phyloP scores from a whole-genome alignment of 495 filamentous ascomycete genomes.

The Trichoderma erinaceum region DNA sequence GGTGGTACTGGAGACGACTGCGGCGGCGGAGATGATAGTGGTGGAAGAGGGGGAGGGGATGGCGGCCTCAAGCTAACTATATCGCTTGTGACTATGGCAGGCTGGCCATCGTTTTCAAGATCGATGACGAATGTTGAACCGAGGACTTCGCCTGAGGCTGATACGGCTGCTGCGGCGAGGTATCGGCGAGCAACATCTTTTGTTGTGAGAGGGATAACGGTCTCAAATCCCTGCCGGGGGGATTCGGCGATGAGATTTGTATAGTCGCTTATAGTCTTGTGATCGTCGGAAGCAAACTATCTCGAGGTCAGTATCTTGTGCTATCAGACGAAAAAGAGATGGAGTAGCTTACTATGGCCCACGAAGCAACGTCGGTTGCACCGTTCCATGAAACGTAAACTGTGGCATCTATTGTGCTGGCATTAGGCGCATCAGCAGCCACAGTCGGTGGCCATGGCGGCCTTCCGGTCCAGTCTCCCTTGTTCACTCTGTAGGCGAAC shows the following conservation, averaged over 20 bases:
- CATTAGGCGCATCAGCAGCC: slow-evolving; percentile 11
- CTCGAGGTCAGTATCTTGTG: background rate
- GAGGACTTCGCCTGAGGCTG: slow-evolving; percentile 16
- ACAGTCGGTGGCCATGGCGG: slow-evolving; percentile 22
- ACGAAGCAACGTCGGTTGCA: slow-evolving; percentile 23
- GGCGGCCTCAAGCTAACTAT: background rate
- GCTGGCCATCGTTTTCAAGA: slow-evolving; percentile 15
- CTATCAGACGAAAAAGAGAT: background rate
- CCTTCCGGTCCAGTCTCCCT: slow-evolving; percentile 24
- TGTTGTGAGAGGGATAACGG: slow-evolving; percentile 18
- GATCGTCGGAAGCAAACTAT: slow-evolving; percentile 15
- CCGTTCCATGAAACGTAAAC: slow-evolving; percentile 30
- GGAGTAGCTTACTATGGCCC: slow-evolving; percentile 22
- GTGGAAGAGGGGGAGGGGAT: background rate
- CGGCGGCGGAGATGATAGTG: background rate
- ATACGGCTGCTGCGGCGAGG: slow-evolving; percentile 21
- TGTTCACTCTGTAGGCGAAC: slow-evolving; percentile 23
- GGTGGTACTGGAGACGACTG: background rate
- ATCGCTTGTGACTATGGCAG: background rate
- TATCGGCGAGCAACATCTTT: background rate
- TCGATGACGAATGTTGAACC: slow-evolving; percentile 20
- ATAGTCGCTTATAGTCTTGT: slow-evolving; percentile 18
- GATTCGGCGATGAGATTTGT: slow-evolving; percentile 1
- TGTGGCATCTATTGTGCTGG: slow-evolving; percentile 13
- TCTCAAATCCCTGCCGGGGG: slow-evolving; percentile 24